phyloP scores from a whole-genome alignment of 306 rosid species.

The Crotalaria pallida region DNA sequence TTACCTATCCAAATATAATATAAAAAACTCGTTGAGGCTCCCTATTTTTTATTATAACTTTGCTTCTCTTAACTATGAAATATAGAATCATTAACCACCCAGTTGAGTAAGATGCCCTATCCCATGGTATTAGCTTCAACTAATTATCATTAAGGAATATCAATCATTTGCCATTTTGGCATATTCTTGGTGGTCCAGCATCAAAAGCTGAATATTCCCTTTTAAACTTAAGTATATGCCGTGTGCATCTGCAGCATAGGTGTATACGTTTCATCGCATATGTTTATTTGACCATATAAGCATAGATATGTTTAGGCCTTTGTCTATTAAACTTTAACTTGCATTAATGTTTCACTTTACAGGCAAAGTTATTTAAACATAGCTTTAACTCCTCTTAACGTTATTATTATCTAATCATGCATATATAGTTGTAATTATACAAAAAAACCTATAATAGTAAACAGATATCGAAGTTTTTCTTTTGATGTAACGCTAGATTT shows the following conservation, averaged over 20 bases:
- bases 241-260: not conserved
- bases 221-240: slow-evolving; percentile 37
- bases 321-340: not conserved
- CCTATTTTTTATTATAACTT: too few species aligned
- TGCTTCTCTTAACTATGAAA: not conserved
- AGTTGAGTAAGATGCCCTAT: slow-evolving; percentile 13
- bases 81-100: not conserved
- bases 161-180: slow-evolving; percentile 36
- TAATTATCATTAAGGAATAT: slow-evolving; percentile 17
- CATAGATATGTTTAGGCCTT: not conserved
- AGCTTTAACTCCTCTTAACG: not conserved
- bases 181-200: slow-evolving; percentile 51
- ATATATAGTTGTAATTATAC: too few species aligned
- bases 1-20: too few species aligned
- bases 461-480: too few species aligned
- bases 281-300: slow-evolving; percentile 17
- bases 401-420: not conserved
- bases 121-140: not conserved
- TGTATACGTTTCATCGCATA: not conserved
- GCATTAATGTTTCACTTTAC: too few species aligned
- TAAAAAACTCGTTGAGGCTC: too few species aligned
- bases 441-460: too few species aligned
- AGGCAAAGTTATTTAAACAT: too few species aligned
- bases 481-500: too few species aligned
- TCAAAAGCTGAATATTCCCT: slow-evolving; percentile 71